Base-by-base conservation (phyloP, 108 stramenopile genomes). In the Cyclotella baltica region DNA sequence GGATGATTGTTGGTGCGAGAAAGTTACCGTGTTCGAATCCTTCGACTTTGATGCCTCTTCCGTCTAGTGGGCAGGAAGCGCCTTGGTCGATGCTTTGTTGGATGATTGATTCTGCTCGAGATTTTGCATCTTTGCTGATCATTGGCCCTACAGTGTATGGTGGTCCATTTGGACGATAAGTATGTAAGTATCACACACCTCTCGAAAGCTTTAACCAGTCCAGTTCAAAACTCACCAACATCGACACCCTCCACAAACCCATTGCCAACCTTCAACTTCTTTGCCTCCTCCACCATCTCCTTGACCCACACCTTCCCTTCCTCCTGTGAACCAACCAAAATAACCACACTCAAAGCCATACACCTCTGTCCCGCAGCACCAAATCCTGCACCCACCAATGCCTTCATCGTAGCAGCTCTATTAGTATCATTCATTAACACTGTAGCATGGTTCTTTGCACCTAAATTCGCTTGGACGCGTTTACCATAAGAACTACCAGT, bases 301-400 rank as follows among this genome's bases (percentile, higher is more conserved):
- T 75, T 64, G 22, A 90, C 57, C 90, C 90, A 92, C 35, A 75
- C 70, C 63, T 67, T 30, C 8, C 78, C 79, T 25, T 84, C 79
- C 1, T 56, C 64, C 43, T 33, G 3, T 6, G 86, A 85, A 4
- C 97, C 97, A 13, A 99, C 98, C 57, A 98, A 81, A 36, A 98
- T 85, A 19, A 89, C 75, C 3, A 84, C 85, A 56, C 79, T 83
- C 20, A 98, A 68, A 37, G 98, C 97, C 98, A 99, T 99, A 80
- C 98, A 99, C 35, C 98, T 83, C 85, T 98, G 96, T 29, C 98
- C 98, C 1, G 98, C 97, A 15, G 97, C 97, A 3, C 98, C 98
- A 82, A 93, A 92, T 6, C 87, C 92, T 19, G 93, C 93, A 16
- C 93, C 95, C 6, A 86, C 89, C 22, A 98, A 29, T 16, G 96